Evolutionary conservation across 495 filamentous ascomycete genomes (phyloP).

Genomic region (Aspergillus bridgeri): DNA sequence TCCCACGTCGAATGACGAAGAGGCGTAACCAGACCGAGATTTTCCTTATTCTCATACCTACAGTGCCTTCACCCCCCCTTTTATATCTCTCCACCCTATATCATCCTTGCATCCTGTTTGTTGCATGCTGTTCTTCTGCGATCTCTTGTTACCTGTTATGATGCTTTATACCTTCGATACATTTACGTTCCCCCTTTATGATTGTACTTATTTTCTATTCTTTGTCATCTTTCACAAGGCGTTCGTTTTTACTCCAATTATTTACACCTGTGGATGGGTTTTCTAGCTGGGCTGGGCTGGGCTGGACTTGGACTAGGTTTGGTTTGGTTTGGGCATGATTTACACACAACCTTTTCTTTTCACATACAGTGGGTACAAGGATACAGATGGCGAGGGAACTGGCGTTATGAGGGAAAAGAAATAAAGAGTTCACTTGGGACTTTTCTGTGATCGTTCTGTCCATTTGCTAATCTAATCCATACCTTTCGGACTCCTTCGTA

Average conservation of each 20-base stretch:
- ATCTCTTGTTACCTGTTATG: not conserved
- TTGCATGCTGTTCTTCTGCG: not conserved
- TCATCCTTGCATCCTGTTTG: not conserved
- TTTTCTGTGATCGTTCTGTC: not conserved
- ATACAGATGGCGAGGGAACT: not conserved
- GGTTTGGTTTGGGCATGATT: no score
- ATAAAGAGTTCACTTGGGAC: not conserved
- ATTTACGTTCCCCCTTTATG: not conserved
- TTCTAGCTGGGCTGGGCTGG: not conserved
- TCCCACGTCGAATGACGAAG: conserved; percentile 29
- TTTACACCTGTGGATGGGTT: not conserved
- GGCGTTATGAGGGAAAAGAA: not conserved
- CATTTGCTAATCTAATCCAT: no score
- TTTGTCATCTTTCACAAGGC: not conserved
- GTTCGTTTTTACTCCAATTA: not conserved
- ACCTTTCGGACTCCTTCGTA: no score
- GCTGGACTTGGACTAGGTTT: no score
- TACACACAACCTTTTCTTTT: no score
- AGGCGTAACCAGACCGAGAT: conserved; percentile 10
- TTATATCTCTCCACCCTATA: not conserved
- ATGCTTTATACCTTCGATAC: not conserved
- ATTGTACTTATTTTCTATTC: not conserved
- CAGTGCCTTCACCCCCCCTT: not conserved
- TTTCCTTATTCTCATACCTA: not conserved
- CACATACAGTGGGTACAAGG: not conserved